These are phyloP conservation scores for Penicillium corylophilum DNA, from an alignment of 2,329 filamentous ascomycete genomes.

Conservation along the genomic window DNA sequence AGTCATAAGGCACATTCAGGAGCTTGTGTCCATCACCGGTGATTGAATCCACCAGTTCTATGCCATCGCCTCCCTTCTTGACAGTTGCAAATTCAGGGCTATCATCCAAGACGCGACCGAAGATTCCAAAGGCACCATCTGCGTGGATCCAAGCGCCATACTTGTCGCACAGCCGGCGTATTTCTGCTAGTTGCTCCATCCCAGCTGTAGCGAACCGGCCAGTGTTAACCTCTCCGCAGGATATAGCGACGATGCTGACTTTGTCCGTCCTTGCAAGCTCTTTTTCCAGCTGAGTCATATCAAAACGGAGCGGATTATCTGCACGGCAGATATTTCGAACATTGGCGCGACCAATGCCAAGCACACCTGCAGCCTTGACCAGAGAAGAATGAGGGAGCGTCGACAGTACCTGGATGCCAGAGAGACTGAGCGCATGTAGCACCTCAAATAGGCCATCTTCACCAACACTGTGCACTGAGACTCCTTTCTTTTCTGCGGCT, in stretches of 20 bases:
- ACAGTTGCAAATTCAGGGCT: slow-evolving; percentile 56
- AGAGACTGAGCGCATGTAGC: slow-evolving; percentile 62
- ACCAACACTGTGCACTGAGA: slow-evolving; percentile 54
- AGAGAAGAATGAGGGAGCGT: slow-evolving; percentile 82
- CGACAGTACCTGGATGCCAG: slow-evolving; percentile 72
- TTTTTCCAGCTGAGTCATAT: slow-evolving; percentile 64
- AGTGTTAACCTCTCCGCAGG: slow-evolving; percentile 87
- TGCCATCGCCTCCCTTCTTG: slow-evolving; percentile 56
- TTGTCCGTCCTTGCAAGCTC: slow-evolving; percentile 55
- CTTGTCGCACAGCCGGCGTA: slow-evolving; percentile 69
- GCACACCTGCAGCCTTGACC: slow-evolving; percentile 75
- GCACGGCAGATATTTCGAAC: slow-evolving; percentile 59
- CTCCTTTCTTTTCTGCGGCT: slow-evolving; percentile 41
- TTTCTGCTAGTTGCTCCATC: slow-evolving; percentile 56
- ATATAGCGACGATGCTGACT: slow-evolving; percentile 76
- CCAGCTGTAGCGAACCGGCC: slow-evolving; percentile 70
- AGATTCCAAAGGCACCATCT: slow-evolving; percentile 87
- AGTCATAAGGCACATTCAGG: slow-evolving; percentile 94
- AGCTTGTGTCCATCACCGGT: slow-evolving; percentile 85
- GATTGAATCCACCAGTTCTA: slow-evolving; percentile 85
- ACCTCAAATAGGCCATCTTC: slow-evolving; percentile 69
- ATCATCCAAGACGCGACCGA: slow-evolving; percentile 65
- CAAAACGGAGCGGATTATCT: slow-evolving; percentile 65
- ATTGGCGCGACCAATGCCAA: slow-evolving; percentile 71
- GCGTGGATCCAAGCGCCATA: slow-evolving; percentile 85